phyloP scores from a whole-genome alignment of 208 protist genomes.

The Leishmania amazonensis region DNA sequence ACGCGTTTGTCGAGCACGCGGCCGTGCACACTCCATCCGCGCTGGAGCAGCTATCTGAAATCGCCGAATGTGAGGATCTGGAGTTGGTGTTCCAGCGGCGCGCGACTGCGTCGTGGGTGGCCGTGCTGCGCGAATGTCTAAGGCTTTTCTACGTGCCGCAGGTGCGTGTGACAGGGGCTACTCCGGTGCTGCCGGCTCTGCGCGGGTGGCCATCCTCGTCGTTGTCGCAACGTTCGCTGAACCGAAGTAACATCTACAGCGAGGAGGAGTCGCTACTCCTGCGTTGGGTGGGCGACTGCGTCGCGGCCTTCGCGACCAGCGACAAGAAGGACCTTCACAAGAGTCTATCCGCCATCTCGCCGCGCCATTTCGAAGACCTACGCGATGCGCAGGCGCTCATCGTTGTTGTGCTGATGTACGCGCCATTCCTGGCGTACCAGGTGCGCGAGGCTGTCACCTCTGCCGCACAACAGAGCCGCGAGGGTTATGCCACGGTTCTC shows the following conservation, averaged over 20 bases:
- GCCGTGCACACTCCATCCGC: constrained; percentile 10
- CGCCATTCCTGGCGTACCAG: constrained; percentile 45
- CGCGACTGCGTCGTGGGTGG: constrained; percentile 69
- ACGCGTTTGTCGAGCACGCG: constrained; percentile 64
- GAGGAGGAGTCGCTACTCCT: constrained; percentile 84
- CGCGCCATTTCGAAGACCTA: constrained; percentile 68
- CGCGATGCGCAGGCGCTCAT: constrained; percentile 72
- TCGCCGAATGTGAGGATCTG: constrained; percentile 8
- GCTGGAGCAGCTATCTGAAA: background rate
- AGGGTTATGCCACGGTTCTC: constrained; percentile 54
- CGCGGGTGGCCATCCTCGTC: constrained; percentile 15
- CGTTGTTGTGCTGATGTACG: constrained; percentile 66
- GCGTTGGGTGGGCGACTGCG: constrained; percentile 67
- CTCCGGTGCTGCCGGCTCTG: constrained; percentile 10
- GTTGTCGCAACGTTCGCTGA: constrained; percentile 30
- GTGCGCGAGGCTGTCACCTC: constrained; percentile 25
- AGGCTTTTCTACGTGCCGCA: constrained; percentile 76
- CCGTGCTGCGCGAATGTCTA: constrained; percentile 79
- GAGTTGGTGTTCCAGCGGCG: constrained; percentile 41
- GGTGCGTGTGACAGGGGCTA: constrained; percentile 26
- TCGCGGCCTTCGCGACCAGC: constrained; percentile 21
- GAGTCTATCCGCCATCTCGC: background rate
- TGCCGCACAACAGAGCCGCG: constrained; percentile 1
- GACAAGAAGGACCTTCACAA: constrained; percentile 15
- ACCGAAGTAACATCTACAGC: constrained; percentile 88